A percentile compares a stretch with the other conserved stretches of the same genome.
phyloP scores from a whole-genome alignment of 2,329 filamentous ascomycete genomes.

The Capronia epimyces region DNA sequence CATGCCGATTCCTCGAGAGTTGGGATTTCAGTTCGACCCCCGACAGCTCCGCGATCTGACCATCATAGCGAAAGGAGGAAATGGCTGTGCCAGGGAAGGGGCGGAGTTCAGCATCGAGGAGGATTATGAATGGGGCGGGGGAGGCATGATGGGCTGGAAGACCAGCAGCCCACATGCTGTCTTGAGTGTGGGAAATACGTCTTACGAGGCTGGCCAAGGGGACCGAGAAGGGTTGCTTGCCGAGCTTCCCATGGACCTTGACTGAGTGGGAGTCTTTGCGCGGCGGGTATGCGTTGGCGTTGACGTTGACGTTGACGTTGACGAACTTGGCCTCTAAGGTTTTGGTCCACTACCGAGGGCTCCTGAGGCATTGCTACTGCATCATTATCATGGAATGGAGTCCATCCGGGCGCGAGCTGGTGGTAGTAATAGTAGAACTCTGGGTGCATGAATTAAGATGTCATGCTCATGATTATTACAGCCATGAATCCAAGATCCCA shows the following conservation, averaged over 20 bases:
- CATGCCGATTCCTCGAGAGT: constrained; percentile 22
- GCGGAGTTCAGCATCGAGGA: constrained; percentile 24
- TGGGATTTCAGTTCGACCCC: constrained; percentile 26
- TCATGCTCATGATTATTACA: no score
- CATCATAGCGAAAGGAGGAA: constrained; percentile 26
- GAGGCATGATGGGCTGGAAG: constrained; percentile 23
- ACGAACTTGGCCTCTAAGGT: no score
- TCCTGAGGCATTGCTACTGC: no score
- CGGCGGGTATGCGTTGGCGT: no score
- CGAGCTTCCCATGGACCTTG: constrained; percentile 17
- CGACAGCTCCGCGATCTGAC: constrained; percentile 26
- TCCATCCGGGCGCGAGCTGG: no score
- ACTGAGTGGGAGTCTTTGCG: no score
- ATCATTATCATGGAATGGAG: no score
- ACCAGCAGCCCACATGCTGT: background rate
- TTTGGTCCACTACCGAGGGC: no score
- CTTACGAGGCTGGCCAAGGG: constrained; percentile 17
- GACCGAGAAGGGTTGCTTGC: constrained; percentile 23
- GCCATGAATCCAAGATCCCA: no score
- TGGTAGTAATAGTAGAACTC: no score
- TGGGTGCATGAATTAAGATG: no score
- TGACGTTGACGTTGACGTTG: no score
- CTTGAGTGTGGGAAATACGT: constrained; percentile 1
- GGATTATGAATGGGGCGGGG: constrained; percentile 26
- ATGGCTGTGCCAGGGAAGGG: constrained; percentile 27